Percentiles rank a stretch among this genome's conserved stretches.
Evolutionary conservation across 2,329 filamentous ascomycete species (phyloP).

Genomic region (Setomelanomma holmii): DNA sequence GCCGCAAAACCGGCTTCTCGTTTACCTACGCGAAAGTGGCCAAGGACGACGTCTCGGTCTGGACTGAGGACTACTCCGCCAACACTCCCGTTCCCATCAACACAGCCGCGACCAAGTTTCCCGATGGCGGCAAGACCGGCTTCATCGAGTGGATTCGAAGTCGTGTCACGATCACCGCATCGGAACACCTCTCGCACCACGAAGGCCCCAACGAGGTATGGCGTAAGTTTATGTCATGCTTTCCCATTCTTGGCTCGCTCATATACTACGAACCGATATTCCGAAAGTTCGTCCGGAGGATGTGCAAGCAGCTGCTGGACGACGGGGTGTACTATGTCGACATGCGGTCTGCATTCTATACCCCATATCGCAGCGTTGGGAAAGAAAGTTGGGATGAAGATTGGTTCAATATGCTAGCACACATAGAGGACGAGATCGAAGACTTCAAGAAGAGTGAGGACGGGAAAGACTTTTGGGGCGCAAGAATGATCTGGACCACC

Average conservation of each 20-base stretch:
- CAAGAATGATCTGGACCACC: constrained; percentile 84
- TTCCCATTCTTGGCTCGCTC: constrained; percentile 74
- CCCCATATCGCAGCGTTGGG: constrained; percentile 71
- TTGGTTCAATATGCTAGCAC: constrained; percentile 72
- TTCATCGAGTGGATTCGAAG: constrained; percentile 81
- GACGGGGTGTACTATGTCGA: constrained; percentile 90
- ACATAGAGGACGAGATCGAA: constrained; percentile 78
- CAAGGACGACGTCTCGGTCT: constrained; percentile 62
- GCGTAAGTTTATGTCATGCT: constrained; percentile 79
- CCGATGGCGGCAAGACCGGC: constrained; percentile 71
- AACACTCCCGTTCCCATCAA: constrained; percentile 65
- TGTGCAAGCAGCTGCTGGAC: constrained; percentile 74
- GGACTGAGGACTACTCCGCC: constrained; percentile 69
- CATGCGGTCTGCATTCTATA: constrained; percentile 76
- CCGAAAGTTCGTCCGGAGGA: constrained; percentile 72
- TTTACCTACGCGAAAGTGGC: constrained; percentile 62
- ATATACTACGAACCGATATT: constrained; percentile 92
- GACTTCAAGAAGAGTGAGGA: constrained; percentile 75
- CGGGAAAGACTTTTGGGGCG: constrained; percentile 81
- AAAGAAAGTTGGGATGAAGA: constrained; percentile 71
- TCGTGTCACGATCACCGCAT: constrained; percentile 73
- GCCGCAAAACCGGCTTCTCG: constrained; percentile 62
- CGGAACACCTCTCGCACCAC: constrained; percentile 79
- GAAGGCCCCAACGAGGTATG: constrained; percentile 85
- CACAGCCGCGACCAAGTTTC: constrained; percentile 75